phyloP scores from a whole-genome alignment of 345 rosid species.

The Rhodamnia rubescens region DNA sequence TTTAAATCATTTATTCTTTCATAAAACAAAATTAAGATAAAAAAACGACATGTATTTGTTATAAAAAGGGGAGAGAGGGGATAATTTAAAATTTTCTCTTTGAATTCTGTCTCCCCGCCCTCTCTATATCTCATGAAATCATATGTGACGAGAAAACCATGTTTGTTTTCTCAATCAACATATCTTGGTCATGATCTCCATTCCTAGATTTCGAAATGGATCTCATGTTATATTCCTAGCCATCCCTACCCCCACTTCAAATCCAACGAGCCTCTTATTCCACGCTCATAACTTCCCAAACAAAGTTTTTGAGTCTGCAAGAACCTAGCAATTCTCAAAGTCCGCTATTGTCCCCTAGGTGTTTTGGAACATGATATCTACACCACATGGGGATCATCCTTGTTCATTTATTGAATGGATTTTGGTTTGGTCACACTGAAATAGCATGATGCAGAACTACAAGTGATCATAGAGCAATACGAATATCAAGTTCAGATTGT shows the following conservation, averaged over 20 bases:
- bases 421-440: neutral
- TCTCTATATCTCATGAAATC: neutral
- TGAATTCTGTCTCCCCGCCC: neutral
- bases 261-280: neutral
- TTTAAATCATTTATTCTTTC: too few species aligned
- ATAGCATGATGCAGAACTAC: neutral
- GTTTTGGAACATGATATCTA: neutral
- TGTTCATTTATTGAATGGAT: neutral
- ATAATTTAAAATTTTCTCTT: neutral
- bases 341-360: neutral
- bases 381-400: neutral
- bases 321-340: neutral
- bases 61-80: neutral
- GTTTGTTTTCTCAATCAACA: neutral
- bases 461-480: neutral
- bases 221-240: neutral
- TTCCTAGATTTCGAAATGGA: neutral
- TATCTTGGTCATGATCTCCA: neutral
- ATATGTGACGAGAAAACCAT: neutral
- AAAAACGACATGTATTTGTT: neutral
- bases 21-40: neutral
- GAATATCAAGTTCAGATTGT: neutral
- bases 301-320: neutral
- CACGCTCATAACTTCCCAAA: neutral
- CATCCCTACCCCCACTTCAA: neutral